Base-by-base conservation (phyloP, 1,139 yeast genomes). In the Keqinozyma sinolaborantium region DNA sequence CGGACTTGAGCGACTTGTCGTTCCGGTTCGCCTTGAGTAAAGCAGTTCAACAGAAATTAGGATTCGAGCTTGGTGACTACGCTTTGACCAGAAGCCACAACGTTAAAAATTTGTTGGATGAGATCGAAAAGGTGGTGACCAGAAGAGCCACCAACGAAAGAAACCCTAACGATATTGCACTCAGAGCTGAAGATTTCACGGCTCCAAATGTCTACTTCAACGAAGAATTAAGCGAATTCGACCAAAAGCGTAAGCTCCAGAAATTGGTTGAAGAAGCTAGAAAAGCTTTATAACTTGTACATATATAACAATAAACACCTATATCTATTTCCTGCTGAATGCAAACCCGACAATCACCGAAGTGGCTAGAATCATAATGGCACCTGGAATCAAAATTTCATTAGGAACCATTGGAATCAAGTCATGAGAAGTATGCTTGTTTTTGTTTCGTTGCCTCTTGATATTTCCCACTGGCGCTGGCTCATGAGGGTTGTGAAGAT, bases 401-500 rank as follows among this genome's bases (percentile, higher is more conserved):
- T 78, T 79, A 3, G 82, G 70, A 13, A 80, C 51, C 0, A 86
- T 85, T 2, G 73, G 68, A 24, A 76, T 60, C n/a, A 71, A 41
- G 23, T 60, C 65, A 14, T 34, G 9, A 24, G 35, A 18, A 25
- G 41, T 41, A 14, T 43, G 46, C 21, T 41, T 47, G 28, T 24
- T 28, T 15, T 20, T 24, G 8, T 30, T 40, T 33, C 14, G 23
- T 31, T 25, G 25, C 32, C 29, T 43, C 35, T 45, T 50, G 25
- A 44, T 36, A 15, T 35, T 36, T 19, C 55, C 57, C 21, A 57
- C 45, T 3, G 58, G 56, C 2, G 64, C 67, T 9, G 56, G 57
- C 32, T 72, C 74, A 44, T 79, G 81, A 0, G 84, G 77, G 48
- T 82, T 82, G 51, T 86, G 95, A 24, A 86, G 60, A 44, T 69